A percentile compares a stretch with the other conserved stretches of the same genome.
Evolutionary conservation across 1,139 yeast species (phyloP).

Genomic region (Geotrichum klebahnii): DNA sequence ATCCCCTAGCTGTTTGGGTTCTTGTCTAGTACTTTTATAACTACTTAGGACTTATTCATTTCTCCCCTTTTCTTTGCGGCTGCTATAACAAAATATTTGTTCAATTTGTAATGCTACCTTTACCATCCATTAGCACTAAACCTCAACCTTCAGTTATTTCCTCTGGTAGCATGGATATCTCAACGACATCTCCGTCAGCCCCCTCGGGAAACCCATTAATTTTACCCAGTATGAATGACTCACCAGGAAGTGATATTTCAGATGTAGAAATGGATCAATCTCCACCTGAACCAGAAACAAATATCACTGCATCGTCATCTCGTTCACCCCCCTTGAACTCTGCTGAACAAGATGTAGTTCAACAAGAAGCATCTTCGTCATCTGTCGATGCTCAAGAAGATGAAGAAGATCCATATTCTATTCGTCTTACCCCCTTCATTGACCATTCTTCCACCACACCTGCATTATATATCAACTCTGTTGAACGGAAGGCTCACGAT

Average conservation of each 20-base stretch:
- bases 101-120: slow-evolving; percentile 4
- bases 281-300: not conserved
- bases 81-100: too few relatives aligned
- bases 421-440: slow-evolving; percentile 78
- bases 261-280: not conserved
- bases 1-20: too few relatives aligned
- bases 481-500: slow-evolving; percentile 70
- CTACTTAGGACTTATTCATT: too few relatives aligned
- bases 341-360: not conserved
- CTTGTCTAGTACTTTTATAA: too few relatives aligned
- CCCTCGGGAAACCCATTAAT: not conserved
- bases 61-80: too few relatives aligned
- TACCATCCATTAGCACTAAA: not conserved
- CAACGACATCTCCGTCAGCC: not conserved
- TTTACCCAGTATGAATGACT: not conserved
- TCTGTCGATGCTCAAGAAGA: too few relatives aligned
- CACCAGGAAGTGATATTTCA: not conserved
- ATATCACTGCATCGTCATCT: not conserved
- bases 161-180: slow-evolving; percentile 1
- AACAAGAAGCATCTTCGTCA: too few relatives aligned
- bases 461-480: slow-evolving; percentile 79
- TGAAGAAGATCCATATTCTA: slow-evolving; percentile 42
- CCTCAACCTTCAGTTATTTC: not conserved
- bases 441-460: slow-evolving; percentile 77
- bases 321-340: not conserved